Conservation (phyloP, 2,329 filamentous ascomycete species). For the Diaporthe sp. region DNA sequence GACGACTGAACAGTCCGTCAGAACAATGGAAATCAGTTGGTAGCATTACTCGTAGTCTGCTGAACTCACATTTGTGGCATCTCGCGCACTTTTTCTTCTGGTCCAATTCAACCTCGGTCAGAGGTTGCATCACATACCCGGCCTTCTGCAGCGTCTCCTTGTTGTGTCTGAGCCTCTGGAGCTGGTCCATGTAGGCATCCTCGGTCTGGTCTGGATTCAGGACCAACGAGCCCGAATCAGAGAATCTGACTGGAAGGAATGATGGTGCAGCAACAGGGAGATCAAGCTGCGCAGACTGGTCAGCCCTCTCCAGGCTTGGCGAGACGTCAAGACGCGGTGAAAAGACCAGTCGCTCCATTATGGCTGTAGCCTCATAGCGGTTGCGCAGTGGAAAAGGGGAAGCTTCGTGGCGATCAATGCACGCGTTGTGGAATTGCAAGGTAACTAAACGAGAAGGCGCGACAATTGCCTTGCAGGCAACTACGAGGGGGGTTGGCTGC, state of each 20-base stretch:
- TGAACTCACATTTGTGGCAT: slow-evolving; percentile 30
- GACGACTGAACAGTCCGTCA: background rate
- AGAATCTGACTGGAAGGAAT: slow-evolving; percentile 17
- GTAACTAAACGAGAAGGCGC: background rate
- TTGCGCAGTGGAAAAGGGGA: background rate
- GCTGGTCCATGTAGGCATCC: slow-evolving; percentile 19
- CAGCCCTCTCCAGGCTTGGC: background rate
- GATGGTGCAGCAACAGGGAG: background rate
- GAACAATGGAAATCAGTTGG: background rate
- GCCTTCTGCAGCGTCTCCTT: slow-evolving; percentile 18
- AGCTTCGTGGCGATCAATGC: no score
- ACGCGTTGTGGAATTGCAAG: no score
- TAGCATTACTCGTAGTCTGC: background rate
- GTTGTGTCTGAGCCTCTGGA: slow-evolving; percentile 5
- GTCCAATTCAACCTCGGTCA: slow-evolving; percentile 7
- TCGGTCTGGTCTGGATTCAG: slow-evolving; percentile 1
- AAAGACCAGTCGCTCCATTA: background rate
- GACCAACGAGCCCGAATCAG: slow-evolving; percentile 18
- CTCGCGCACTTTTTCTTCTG: slow-evolving; percentile 24
- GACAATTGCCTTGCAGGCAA: background rate
- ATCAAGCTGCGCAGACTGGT: background rate
- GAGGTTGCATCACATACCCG: slow-evolving; percentile 20
- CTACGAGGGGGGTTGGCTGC: background rate
- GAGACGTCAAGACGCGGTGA: background rate
- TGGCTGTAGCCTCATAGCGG: background rate